These are phyloP conservation scores for Tolypocladium tropicale DNA, from an alignment of 2,329 filamentous ascomycete species.

Conservation along the genomic window DNA sequence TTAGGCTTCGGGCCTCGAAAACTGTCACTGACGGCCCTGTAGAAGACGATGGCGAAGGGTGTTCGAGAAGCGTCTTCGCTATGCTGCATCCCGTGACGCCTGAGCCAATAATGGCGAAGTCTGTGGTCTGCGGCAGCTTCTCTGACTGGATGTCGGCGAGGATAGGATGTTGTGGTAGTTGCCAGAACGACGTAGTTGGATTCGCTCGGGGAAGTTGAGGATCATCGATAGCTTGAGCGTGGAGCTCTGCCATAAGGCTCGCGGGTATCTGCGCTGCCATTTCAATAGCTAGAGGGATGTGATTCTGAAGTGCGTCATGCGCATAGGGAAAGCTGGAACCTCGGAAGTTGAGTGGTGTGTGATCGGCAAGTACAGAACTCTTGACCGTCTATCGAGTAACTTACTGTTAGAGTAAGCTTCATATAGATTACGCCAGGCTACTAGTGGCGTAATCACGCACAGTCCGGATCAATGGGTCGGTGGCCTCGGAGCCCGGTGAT, in stretches of 20 bases:
- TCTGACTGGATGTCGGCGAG: conserved; percentile 12
- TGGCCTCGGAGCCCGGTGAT: background rate
- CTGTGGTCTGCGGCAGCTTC: conserved; percentile 8
- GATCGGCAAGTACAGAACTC: too few relatives aligned
- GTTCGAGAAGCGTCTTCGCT: conserved; percentile 13
- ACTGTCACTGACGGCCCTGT: background rate
- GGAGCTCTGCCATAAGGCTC: background rate
- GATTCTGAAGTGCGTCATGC: too few relatives aligned
- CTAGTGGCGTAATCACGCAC: too few relatives aligned
- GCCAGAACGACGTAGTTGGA: conserved; percentile 16
- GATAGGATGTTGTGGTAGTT: conserved; percentile 12
- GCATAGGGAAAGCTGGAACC: background rate
- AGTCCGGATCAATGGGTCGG: background rate
- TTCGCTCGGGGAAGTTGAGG: conserved; percentile 12
- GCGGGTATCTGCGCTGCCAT: background rate
- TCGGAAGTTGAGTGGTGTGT: too few relatives aligned
- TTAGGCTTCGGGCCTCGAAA: conserved; percentile 16
- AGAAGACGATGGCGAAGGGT: background rate
- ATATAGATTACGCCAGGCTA: too few relatives aligned
- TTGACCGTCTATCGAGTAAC: too few relatives aligned
- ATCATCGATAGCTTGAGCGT: conserved; percentile 6
- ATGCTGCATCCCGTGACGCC: conserved; percentile 19
- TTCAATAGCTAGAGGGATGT: background rate
- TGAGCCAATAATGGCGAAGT: conserved; percentile 18
- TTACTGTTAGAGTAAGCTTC: too few relatives aligned